These are phyloP conservation scores for Rhododendron ovatum DNA, from an alignment of 148 eudicot genomes.

Conservation along the genomic window DNA sequence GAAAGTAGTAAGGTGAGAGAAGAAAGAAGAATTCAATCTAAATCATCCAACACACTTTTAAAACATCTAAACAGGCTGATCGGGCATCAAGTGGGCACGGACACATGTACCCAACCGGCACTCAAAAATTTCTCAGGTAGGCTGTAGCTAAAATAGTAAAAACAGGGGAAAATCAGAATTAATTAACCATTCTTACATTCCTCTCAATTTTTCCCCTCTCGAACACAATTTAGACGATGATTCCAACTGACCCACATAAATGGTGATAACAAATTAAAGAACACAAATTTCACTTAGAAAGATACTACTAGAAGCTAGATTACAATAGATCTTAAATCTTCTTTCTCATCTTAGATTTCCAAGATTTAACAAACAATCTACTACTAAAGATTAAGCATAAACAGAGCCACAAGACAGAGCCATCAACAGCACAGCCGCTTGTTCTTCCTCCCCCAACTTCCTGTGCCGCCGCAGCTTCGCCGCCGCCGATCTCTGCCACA, in stretches of 20 bases:
- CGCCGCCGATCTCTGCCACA: slow-evolving; percentile 62
- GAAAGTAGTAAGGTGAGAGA: no score
- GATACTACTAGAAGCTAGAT: background rate
- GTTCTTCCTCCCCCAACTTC: slow-evolving; percentile 74
- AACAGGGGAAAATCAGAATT: background rate
- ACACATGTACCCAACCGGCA: no score
- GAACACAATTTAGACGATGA: background rate
- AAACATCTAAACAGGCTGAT: fast-evolving
- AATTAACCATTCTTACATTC: background rate
- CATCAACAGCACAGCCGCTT: slow-evolving; percentile 84
- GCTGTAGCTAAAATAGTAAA: background rate
- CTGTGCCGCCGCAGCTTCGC: slow-evolving; percentile 42
- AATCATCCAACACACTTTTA: no score
- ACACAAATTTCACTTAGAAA: slow-evolving; percentile 2
- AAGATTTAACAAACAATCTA: slow-evolving; percentile 6
- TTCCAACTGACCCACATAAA: background rate
- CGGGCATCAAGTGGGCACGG: fast-evolving
- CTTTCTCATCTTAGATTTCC: background rate
- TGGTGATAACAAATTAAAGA: background rate
- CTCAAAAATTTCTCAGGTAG: no score
- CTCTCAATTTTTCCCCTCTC: background rate
- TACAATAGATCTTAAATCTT: background rate
- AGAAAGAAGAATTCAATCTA: no score
- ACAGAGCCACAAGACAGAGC: slow-evolving; percentile 77
- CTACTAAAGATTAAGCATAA: slow-evolving; percentile 34